Conservation (phyloP, 1,139 yeast genomes). For the Protomyces lactucae-debilis region DNA sequence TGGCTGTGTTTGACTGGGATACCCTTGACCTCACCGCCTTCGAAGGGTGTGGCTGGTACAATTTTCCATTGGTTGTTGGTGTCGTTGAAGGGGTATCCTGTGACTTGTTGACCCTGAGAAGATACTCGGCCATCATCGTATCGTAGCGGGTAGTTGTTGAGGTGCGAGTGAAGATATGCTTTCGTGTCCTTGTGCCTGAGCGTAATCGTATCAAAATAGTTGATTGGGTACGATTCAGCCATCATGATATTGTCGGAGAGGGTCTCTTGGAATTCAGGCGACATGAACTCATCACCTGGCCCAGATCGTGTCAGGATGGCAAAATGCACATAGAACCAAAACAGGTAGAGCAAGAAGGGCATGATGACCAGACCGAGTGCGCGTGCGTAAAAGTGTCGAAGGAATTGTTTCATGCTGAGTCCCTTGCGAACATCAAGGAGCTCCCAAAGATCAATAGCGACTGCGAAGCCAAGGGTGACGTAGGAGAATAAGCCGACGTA, state of each 20-base stretch:
- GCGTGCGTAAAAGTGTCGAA: constrained; percentile 73
- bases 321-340: constrained; percentile 94
- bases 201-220: constrained; percentile 71
- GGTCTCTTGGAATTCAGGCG: constrained; percentile 87
- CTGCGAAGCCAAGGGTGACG: constrained; percentile 80
- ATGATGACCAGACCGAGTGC: constrained; percentile 64
- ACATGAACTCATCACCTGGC: constrained; percentile 93
- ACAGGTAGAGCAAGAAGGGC: constrained; percentile 77
- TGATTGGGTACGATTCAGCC: constrained; percentile 61
- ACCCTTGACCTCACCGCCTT: constrained; percentile 44
- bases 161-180: constrained; percentile 76
- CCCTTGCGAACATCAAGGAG: constrained; percentile 71
- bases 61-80: constrained; percentile 81
- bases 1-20: constrained; percentile 57
- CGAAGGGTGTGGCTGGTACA: constrained; percentile 54
- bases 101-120: constrained; percentile 91
- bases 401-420: constrained; percentile 53
- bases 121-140: constrained; percentile 96
- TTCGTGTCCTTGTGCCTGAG: constrained; percentile 71
- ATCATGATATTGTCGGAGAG: constrained; percentile 77
- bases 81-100: constrained; percentile 60
- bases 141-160: constrained; percentile 70
- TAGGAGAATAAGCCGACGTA: constrained; percentile 94
- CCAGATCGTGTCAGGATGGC: constrained; percentile 77
- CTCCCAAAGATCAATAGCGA: constrained; percentile 78